These are phyloP conservation scores for Monosporascus sp. DNA, from an alignment of 2,329 filamentous ascomycete species.

Conservation along the genomic window DNA sequence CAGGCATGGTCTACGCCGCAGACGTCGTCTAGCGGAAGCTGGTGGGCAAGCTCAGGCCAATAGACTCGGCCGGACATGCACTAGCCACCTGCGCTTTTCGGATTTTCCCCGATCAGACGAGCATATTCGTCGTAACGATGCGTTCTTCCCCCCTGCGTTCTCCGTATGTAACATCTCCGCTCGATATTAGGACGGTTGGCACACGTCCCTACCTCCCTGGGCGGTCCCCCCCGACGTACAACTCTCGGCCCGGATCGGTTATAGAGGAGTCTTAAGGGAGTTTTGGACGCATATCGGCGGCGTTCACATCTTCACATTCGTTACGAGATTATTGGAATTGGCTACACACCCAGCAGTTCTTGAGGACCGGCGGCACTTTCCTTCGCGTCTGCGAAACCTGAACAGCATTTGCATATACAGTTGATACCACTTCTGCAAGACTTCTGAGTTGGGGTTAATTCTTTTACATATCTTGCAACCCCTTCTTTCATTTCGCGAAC, in stretches of 20 bases:
- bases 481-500: slow-evolving; percentile 5
- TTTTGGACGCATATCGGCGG: slow-evolving; percentile 1
- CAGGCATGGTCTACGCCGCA: slow-evolving; percentile 56
- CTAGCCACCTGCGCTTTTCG: neutral
- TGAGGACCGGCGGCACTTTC: slow-evolving; percentile 2
- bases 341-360: slow-evolving; percentile 4
- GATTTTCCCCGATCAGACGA: neutral
- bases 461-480: slow-evolving; percentile 2
- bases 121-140: neutral
- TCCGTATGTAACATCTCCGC: neutral
- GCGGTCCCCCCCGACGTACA: slow-evolving; percentile 6
- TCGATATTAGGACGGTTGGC: neutral
- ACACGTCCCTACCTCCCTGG: neutral
- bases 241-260: slow-evolving; percentile 8
- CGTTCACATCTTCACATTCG: slow-evolving; percentile 10
- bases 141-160: neutral
- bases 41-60: slow-evolving; percentile 50
- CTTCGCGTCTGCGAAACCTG: slow-evolving; percentile 6
- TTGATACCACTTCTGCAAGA: slow-evolving; percentile 13
- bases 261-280: slow-evolving; percentile 17
- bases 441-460: slow-evolving; percentile 8
- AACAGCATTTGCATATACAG: slow-evolving; percentile 18
- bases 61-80: slow-evolving; percentile 8
- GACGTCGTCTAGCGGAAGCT: slow-evolving; percentile 53
- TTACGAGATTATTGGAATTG: slow-evolving; percentile 6